A percentile compares a stretch with the other conserved stretches of the same genome.
phyloP scores from a whole-genome alignment of 1,284 basidiomycete species.

The Gomphus sp. region DNA sequence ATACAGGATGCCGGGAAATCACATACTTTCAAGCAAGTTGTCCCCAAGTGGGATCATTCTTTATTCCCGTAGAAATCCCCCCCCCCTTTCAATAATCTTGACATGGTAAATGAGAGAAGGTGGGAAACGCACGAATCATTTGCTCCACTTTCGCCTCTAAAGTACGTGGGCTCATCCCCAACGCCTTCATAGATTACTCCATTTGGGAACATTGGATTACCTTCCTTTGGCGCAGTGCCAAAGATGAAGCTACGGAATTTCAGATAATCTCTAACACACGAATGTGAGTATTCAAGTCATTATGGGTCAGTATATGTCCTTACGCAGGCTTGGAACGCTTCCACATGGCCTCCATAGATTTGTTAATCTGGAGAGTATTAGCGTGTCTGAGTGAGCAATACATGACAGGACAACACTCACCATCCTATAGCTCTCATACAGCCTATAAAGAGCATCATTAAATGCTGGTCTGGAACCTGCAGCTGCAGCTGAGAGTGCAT shows the following conservation, averaged over 20 bases:
- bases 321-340: conserved; percentile 5
- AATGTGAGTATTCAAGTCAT: neutral
- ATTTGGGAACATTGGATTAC: conserved; percentile 16
- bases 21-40: conserved; percentile 9
- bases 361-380: neutral
- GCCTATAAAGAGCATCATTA: conserved; percentile 1
- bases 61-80: neutral
- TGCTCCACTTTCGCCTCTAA: conserved; percentile 21
- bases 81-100: neutral
- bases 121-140: conserved; percentile 16
- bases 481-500: conserved; percentile 4
- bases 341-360: conserved; percentile 9
- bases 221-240: conserved; percentile 7
- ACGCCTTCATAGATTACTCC: conserved; percentile 22
- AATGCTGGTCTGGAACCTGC: conserved; percentile 1
- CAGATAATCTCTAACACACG: neutral
- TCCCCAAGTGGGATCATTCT: conserved; percentile 9
- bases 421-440: neutral
- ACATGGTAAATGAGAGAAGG: neutral
- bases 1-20: neutral
- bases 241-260: conserved; percentile 12
- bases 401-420: neutral
- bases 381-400: neutral
- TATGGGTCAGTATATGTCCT: neutral
- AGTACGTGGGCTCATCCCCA: conserved; percentile 19